Evolutionary conservation across 78 protist species (phyloP).

Genomic region (Dictyostelium capitatum): DNA sequence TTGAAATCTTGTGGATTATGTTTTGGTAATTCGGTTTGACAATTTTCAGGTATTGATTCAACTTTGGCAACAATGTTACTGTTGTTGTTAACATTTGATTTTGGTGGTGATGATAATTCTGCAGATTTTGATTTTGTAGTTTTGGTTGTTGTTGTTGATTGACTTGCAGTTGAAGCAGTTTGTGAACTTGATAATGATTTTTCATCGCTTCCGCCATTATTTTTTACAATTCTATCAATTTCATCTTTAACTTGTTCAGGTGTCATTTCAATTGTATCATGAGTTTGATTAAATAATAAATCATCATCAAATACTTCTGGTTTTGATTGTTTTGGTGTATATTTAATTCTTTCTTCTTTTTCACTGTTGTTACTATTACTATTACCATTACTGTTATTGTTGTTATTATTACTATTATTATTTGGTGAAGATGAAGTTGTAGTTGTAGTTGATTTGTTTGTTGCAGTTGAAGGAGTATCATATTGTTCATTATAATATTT

Average conservation of each 20-base stretch:
- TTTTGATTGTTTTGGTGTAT: constrained; percentile 9
- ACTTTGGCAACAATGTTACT: neutral
- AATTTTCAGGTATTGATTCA: constrained; percentile 15
- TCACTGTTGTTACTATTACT: neutral
- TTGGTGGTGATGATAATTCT: neutral
- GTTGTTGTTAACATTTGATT: neutral
- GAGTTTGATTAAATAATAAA: neutral
- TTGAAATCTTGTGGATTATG: neutral
- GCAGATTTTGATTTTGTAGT: neutral
- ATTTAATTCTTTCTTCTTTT: constrained; percentile 4
- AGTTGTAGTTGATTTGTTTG: neutral
- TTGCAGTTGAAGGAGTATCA: neutral
- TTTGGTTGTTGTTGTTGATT: constrained; percentile 21
- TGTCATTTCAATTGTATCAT: constrained; percentile 38
- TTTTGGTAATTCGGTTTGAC: neutral
- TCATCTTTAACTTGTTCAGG: constrained; percentile 29
- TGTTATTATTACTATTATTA: neutral
- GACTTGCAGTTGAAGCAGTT: neutral
- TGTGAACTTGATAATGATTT: neutral
- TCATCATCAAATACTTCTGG: constrained; percentile 28
- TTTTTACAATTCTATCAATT: constrained; percentile 19
- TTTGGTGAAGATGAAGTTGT: neutral
- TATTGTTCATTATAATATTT: neutral
- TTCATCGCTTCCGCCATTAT: constrained; percentile 14
- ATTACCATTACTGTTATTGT: neutral